Conservation (phyloP, 2,329 filamentous ascomycete genomes). For the Metarhizium sp. region DNA sequence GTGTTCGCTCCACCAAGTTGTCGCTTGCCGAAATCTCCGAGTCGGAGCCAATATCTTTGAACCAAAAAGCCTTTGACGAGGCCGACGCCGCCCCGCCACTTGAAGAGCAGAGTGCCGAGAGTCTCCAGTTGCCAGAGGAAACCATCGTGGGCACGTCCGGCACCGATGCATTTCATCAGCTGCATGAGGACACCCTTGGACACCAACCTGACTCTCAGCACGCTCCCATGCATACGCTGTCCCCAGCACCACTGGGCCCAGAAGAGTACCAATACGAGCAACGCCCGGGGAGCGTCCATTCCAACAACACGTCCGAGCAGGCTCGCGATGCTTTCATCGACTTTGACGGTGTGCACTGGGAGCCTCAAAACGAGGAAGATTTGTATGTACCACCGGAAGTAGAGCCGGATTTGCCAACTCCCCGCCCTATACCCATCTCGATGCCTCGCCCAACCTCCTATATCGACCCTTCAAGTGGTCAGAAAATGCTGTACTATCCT, state of each 20-base stretch:
- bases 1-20: slow-evolving; percentile 39
- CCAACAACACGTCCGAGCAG: slow-evolving; percentile 54
- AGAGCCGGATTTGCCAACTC: slow-evolving; percentile 14
- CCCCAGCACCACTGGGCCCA: not conserved
- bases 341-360: slow-evolving; percentile 73
- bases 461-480: slow-evolving; percentile 54
- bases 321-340: slow-evolving; percentile 63
- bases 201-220: not conserved
- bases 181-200: slow-evolving; percentile 19
- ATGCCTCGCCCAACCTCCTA: slow-evolving; percentile 45
- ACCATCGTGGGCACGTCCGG: slow-evolving; percentile 20
- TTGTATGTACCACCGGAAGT: slow-evolving; percentile 12
- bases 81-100: slow-evolving; percentile 35
- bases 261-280: slow-evolving; percentile 8
- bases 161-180: slow-evolving; percentile 24
- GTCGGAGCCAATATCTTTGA: slow-evolving; percentile 42
- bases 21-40: slow-evolving; percentile 49
- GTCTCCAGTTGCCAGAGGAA: slow-evolving; percentile 16
- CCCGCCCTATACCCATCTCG: slow-evolving; percentile 13
- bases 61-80: slow-evolving; percentile 41
- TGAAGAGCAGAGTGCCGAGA: slow-evolving; percentile 26
- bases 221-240: not conserved
- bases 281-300: slow-evolving; percentile 38
- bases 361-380: slow-evolving; percentile 36
- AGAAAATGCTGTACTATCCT: slow-evolving; percentile 89